phyloP scores from a whole-genome alignment of 164 flowering plant genomes.

The Liquidambar formosana region DNA sequence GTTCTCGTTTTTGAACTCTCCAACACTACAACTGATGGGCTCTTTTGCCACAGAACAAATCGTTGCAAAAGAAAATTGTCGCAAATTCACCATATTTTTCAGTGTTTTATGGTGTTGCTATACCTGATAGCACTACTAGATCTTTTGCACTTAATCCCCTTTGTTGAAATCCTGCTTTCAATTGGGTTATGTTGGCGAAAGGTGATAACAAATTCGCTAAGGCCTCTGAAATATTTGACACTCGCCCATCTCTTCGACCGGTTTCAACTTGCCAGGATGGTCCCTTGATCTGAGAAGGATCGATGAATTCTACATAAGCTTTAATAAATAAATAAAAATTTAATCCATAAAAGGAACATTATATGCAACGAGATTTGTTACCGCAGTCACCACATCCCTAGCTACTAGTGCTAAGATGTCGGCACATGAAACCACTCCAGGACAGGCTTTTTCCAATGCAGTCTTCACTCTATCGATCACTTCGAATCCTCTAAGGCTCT shows the following conservation, averaged over 20 bases:
- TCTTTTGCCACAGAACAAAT: too few relatives aligned
- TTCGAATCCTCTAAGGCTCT: conserved; percentile 31
- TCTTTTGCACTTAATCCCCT: conserved; percentile 55
- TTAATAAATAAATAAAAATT: background rate
- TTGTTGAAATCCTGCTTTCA: conserved; percentile 26
- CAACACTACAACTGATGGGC: too few relatives aligned
- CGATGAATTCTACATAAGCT: background rate
- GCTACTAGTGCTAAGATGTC: conserved; percentile 41
- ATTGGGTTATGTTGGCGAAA: conserved; percentile 32
- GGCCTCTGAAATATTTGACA: conserved; percentile 43
- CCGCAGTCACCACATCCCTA: conserved; percentile 27
- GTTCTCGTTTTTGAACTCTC: too few relatives aligned
- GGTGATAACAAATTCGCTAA: conserved; percentile 43
- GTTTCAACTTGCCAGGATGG: conserved; percentile 35
- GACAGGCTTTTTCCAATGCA: conserved; percentile 36
- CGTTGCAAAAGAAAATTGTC: too few relatives aligned
- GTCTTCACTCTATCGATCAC: conserved; percentile 32
- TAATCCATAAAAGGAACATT: background rate
- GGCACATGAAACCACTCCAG: conserved; percentile 46
- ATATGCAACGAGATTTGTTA: background rate
- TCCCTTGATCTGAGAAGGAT: conserved; percentile 10
- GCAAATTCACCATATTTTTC: too few relatives aligned
- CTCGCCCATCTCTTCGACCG: conserved; percentile 70
- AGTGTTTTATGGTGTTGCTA: too few relatives aligned
- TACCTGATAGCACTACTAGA: conserved; percentile 69